Evolutionary conservation across 129 eudicot genomes (phyloP).

Genomic region (Artemisia argyi): DNA sequence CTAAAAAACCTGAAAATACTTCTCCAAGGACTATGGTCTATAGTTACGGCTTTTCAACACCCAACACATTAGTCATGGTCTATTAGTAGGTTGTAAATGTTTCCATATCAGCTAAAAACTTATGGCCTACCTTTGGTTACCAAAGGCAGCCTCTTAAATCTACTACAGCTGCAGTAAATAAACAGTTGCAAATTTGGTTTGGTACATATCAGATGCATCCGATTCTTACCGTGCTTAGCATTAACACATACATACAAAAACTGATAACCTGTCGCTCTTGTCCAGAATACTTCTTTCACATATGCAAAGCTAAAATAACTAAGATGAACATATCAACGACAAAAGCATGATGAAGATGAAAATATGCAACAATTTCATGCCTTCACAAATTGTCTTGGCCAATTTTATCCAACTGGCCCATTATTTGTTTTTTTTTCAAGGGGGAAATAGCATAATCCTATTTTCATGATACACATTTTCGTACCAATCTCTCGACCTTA

Average conservation of each 20-base stretch:
- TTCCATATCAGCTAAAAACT: too few species aligned
- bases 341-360: constrained; percentile 19
- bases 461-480: constrained; percentile 25
- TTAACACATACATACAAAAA: neutral
- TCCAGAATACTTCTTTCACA: neutral
- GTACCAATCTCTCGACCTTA: too few species aligned
- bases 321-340: neutral
- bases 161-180: too few species aligned
- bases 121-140: too few species aligned
- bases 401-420: constrained; percentile 21
- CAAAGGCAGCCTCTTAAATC: too few species aligned
- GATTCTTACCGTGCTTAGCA: neutral
- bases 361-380: constrained; percentile 7
- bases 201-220: neutral
- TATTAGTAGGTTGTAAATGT: too few species aligned
- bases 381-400: constrained; percentile 24
- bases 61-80: too few species aligned
- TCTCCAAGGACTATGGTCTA: too few species aligned
- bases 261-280: neutral
- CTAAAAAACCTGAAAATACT: too few species aligned
- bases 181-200: too few species aligned
- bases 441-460: constrained; percentile 7
- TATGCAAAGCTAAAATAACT: neutral
- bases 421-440: constrained; percentile 42
- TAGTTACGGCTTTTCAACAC: too few species aligned